A percentile compares a stretch with the other conserved stretches of the same genome.
Evolutionary conservation across 805 yeast genomes (phyloP).

Genomic region (Wickerhamomyces queroliae): DNA sequence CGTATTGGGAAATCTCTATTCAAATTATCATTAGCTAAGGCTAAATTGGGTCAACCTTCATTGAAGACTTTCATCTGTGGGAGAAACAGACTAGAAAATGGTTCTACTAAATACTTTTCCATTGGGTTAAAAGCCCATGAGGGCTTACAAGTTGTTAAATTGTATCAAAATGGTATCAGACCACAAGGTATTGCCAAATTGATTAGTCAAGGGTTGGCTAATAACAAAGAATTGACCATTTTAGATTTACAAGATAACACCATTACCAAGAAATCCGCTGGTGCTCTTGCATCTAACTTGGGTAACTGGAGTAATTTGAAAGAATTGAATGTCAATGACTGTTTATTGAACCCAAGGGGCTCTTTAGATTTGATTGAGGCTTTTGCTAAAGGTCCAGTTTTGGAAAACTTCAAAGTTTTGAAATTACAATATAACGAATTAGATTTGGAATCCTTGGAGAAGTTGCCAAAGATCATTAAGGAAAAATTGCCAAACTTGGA

Average conservation of each 20-base stretch:
- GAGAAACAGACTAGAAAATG: conserved; percentile 94
- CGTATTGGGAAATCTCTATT: conserved; percentile 85
- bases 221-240: conserved; percentile 53
- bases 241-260: conserved; percentile 95
- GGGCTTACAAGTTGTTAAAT: conserved; percentile 63
- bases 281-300: conserved; percentile 56
- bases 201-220: conserved; percentile 63
- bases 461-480: conserved; percentile 50
- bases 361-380: conserved; percentile 49
- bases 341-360: conserved; percentile 78
- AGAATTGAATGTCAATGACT: conserved; percentile 86
- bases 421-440: conserved; percentile 88
- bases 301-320: conserved; percentile 57
- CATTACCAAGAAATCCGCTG: conserved; percentile 65
- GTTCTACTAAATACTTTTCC: conserved; percentile 81
- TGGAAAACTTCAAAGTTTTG: conserved; percentile 45
- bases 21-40: conserved; percentile 62
- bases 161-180: conserved; percentile 96
- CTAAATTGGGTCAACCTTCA: conserved; percentile 35
- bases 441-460: conserved; percentile 54
- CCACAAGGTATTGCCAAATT: conserved; percentile 83
- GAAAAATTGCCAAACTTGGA: conserved; percentile 54
- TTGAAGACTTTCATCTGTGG: conserved; percentile 92
- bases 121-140: conserved; percentile 79
- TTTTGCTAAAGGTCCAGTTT: conserved; percentile 33